Evolutionary conservation across 2,329 filamentous ascomycete genomes (phyloP).

Genomic region (Claviceps pazoutovae): DNA sequence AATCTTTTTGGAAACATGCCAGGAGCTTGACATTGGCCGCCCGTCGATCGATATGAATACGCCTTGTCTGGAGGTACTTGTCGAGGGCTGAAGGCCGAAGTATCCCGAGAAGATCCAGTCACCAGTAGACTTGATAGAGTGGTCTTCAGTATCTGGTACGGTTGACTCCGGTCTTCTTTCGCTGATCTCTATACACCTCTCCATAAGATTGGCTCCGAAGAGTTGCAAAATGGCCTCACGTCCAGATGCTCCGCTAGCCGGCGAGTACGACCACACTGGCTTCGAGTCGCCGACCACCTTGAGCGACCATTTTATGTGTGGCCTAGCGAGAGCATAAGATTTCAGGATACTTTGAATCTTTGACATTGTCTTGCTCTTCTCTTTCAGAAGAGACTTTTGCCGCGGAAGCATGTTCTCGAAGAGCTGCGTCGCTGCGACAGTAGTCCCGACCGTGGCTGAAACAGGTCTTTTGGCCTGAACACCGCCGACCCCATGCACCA

Average conservation of each 20-base stretch:
- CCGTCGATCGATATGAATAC: constrained; percentile 55
- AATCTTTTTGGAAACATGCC: constrained; percentile 40
- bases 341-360: constrained; percentile 47
- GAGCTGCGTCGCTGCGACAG: constrained; percentile 45
- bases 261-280: constrained; percentile 47
- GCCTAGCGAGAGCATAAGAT: constrained; percentile 52
- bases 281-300: constrained; percentile 41
- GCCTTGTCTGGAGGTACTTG: background rate
- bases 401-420: constrained; percentile 51
- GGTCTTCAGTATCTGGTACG: background rate
- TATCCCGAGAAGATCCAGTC: constrained; percentile 36
- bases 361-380: constrained; percentile 39
- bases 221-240: constrained; percentile 49
- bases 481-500: constrained; percentile 23
- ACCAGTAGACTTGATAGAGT: background rate
- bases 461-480: constrained; percentile 16
- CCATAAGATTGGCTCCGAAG: constrained; percentile 41
- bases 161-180: background rate
- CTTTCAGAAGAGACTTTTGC: constrained; percentile 41
- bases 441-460: constrained; percentile 53
- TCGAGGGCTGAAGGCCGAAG: constrained; percentile 32
- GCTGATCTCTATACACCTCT: constrained; percentile 35
- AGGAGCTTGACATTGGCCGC: constrained; percentile 42
- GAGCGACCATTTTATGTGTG: constrained; percentile 45
- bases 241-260: constrained; percentile 31